Percentiles rank a stretch among this genome's conserved stretches.
Conservation (phyloP, 2,329 filamentous ascomycete species). For the Plectosphaerella sp. region DNA sequence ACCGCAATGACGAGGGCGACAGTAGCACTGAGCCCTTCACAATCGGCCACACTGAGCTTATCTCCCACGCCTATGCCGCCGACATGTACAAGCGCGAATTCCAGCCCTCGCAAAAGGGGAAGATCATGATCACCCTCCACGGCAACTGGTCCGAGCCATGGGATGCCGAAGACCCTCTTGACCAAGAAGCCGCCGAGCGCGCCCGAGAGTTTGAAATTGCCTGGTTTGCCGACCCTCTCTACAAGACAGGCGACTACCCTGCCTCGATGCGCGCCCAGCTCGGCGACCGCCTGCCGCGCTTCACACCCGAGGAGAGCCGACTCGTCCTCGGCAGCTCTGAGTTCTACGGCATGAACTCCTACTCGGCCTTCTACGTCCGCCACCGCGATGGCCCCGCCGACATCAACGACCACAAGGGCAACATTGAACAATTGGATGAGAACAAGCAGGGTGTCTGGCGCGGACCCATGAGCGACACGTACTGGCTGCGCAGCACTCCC, state of each 20-base stretch:
- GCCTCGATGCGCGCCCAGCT: conserved; percentile 32
- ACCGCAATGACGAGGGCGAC: conserved; percentile 24
- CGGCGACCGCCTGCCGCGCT: conserved; percentile 28
- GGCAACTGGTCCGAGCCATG: conserved; percentile 37
- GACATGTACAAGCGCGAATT: conserved; percentile 35
- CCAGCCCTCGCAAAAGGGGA: conserved; percentile 27
- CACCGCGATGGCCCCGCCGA: conserved; percentile 28
- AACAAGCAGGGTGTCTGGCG: conserved; percentile 27
- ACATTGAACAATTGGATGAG: conserved; percentile 27
- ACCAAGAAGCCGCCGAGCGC: conserved; percentile 31
- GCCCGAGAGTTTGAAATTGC: conserved; percentile 35
- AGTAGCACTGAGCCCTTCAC: conserved; percentile 29
- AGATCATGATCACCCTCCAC: conserved; percentile 34
- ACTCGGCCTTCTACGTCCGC: conserved; percentile 31
- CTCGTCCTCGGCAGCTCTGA: conserved; percentile 31
- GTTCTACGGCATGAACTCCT: conserved; percentile 38
- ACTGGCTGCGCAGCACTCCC: conserved; percentile 32
- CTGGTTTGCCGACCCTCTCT: conserved; percentile 35
- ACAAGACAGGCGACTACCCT: conserved; percentile 32
- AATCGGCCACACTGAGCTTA: conserved; percentile 32
- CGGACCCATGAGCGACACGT: conserved; percentile 30
- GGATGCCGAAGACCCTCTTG: conserved; percentile 26
- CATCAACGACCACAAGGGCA: conserved; percentile 33
- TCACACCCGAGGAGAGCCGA: conserved; percentile 32
- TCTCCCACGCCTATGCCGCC: conserved; percentile 30